Conservation (phyloP, 345 rosid species). For the Hevea brasiliensis region DNA sequence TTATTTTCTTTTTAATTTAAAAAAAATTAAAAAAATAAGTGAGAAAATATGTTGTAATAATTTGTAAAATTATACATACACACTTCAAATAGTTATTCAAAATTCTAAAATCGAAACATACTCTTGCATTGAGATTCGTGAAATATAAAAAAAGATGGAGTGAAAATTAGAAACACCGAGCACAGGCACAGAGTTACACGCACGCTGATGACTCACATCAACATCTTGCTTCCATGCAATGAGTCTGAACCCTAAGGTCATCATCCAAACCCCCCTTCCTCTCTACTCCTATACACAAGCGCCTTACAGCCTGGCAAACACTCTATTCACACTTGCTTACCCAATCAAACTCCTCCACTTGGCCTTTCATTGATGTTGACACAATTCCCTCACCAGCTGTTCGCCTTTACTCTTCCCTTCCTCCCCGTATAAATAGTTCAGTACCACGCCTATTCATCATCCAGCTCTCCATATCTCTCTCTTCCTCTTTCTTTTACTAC, state of each 20-base stretch:
- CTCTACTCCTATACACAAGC: constrained; percentile 2
- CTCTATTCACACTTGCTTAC: background rate
- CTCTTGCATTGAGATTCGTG: background rate
- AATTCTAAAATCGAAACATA: background rate
- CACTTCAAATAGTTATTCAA: too few relatives aligned
- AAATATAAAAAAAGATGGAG: background rate
- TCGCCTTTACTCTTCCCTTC: background rate
- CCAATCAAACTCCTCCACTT: constrained; percentile 26
- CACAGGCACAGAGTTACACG: background rate
- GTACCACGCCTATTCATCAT: background rate
- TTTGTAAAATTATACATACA: too few relatives aligned
- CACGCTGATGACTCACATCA: constrained; percentile 10
- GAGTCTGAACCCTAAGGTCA: background rate
- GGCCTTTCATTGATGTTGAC: constrained; percentile 13
- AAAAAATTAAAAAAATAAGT: too few relatives aligned
- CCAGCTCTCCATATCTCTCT: too few relatives aligned
- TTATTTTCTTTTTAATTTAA: too few relatives aligned
- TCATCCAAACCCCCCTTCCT: background rate
- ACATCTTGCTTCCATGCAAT: constrained; percentile 1
- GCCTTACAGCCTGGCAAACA: constrained; percentile 25
- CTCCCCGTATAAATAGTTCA: constrained; percentile 22
- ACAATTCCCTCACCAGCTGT: constrained; percentile 31
- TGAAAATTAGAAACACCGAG: background rate
- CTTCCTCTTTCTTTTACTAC: too few relatives aligned
- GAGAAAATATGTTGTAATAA: too few relatives aligned